Evolutionary conservation across 2,329 filamentous ascomycete genomes (phyloP).

Genomic region (Fonsecaea multimorphosa): DNA sequence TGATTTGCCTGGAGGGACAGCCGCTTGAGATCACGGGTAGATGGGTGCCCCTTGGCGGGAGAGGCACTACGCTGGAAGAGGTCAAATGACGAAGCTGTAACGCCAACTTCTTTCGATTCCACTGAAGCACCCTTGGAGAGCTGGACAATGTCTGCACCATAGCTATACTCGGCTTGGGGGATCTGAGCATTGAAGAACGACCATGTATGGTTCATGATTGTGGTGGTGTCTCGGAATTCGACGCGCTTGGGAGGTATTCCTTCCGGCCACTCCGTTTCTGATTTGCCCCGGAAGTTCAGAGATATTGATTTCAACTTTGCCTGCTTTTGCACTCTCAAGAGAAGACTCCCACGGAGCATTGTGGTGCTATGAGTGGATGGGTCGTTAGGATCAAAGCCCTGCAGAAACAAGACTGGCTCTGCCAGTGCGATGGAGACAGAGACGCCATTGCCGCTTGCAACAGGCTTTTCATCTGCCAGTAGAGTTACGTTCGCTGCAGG

Average conservation of each 20-base stretch:
- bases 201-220: slow-evolving; percentile 83
- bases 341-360: slow-evolving; percentile 82
- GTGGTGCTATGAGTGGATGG: slow-evolving; percentile 71
- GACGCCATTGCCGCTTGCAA: slow-evolving; percentile 57
- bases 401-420: slow-evolving; percentile 57
- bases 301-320: slow-evolving; percentile 92
- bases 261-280: slow-evolving; percentile 94
- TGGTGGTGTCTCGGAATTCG: slow-evolving; percentile 82
- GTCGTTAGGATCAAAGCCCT: slow-evolving; percentile 56
- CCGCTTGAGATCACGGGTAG: slow-evolving; percentile 63
- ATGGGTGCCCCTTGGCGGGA: slow-evolving; percentile 51
- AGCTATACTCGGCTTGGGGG: slow-evolving; percentile 63
- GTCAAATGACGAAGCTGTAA: slow-evolving; percentile 49
- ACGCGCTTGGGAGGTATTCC: slow-evolving; percentile 87
- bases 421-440: slow-evolving; percentile 55
- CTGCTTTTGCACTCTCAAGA: slow-evolving; percentile 82
- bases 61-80: slow-evolving; percentile 51
- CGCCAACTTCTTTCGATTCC: slow-evolving; percentile 43
- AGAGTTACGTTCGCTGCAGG: slow-evolving; percentile 44
- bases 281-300: slow-evolving; percentile 82
- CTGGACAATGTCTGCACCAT: slow-evolving; percentile 68
- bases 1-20: slow-evolving; percentile 81
- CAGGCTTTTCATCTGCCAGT: slow-evolving; percentile 54
- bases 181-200: slow-evolving; percentile 85
- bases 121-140: slow-evolving; percentile 53